Evolutionary conservation across 2,329 filamentous ascomycete species (phyloP).

Genomic region (Cercospora citrullina): DNA sequence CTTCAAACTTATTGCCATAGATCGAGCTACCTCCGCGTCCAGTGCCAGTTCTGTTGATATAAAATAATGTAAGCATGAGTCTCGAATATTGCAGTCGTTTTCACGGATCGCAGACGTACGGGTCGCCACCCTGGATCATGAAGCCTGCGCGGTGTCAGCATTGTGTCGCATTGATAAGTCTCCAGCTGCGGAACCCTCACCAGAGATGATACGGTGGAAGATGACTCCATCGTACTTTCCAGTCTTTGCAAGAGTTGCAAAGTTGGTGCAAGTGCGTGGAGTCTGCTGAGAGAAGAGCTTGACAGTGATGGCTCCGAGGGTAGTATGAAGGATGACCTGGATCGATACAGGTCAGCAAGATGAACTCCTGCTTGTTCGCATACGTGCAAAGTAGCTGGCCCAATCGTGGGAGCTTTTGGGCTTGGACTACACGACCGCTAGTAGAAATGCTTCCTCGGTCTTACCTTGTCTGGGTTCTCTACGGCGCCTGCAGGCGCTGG

Average conservation of each 20-base stretch:
- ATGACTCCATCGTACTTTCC: constrained; percentile 41
- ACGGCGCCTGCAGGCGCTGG: constrained; percentile 12
- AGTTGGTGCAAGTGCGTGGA: constrained; percentile 37
- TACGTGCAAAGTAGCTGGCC: neutral
- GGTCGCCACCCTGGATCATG: constrained; percentile 75
- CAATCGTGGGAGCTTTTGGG: neutral
- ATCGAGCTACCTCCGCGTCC: constrained; percentile 69
- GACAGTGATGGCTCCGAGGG: constrained; percentile 39
- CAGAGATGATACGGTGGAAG: constrained; percentile 54
- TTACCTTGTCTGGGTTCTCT: constrained; percentile 12
- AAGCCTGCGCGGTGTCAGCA: constrained; percentile 63
- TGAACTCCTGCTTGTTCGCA: neutral
- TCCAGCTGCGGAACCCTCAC: neutral
- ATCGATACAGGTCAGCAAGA: neutral
- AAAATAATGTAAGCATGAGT: neutral
- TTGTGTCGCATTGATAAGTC: neutral
- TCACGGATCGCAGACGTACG: constrained; percentile 4
- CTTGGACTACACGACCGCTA: neutral
- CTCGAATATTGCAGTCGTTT: neutral
- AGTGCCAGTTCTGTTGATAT: constrained; percentile 29
- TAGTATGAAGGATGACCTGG: constrained; percentile 37
- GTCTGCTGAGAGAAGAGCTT: constrained; percentile 37
- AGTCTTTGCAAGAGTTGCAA: constrained; percentile 37
- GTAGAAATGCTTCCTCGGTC: neutral
- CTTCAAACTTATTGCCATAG: constrained; percentile 83